Evolutionary conservation across 805 yeast species (phyloP), one percentile per base, ranked within the genome.

Genomic region (Cyberlindnera suaveolens): DNA sequence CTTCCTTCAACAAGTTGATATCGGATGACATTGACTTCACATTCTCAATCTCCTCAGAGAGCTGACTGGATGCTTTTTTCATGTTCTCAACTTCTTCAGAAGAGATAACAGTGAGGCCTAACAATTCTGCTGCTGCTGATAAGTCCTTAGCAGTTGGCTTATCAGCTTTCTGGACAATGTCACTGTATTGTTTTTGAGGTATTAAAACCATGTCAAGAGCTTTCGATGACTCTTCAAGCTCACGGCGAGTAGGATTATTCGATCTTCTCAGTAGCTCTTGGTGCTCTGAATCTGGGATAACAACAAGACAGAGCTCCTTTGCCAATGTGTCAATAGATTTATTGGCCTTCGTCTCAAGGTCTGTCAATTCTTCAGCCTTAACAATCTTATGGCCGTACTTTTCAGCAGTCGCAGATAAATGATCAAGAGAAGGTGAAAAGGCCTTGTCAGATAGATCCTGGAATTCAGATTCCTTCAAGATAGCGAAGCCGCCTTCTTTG

Each of bases 101-200:
- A 8, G 34, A 32, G 14, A 52, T 17, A 11, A 63, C 42, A 29
- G 46, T 44, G 30, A 51, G 44, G 14, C 60, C 59, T 7, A 51
- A 39, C 1, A 48, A 40, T 15, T 41, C 39, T n/a, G 60, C 56
- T 19, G 40, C 39, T 6, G 26, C 20, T 6, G 47, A 34, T 40
- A 65, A 34, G 31, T 48, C 44, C 2, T 56, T 60, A 8, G 57
- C 7, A 3, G 61, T 45, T 33, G 70, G 68, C 9, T 46, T 27
- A 4, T 47, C 48, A 30, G 44, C 43, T 6, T 38, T 34, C 5
- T 57, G 44, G 6, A 61, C 34, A 6, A 61, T 47, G 5, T 39
- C 42, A 13, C 43, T 38, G 11, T 45, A 46, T 10, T 46, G 46
- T 4, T 34, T 15, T 16, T 43, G 34, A 8, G 48, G 31, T 10